These are phyloP conservation scores for Alternaria incomplexa DNA, from an alignment of 2,329 filamentous ascomycete genomes.

Conservation along the genomic window DNA sequence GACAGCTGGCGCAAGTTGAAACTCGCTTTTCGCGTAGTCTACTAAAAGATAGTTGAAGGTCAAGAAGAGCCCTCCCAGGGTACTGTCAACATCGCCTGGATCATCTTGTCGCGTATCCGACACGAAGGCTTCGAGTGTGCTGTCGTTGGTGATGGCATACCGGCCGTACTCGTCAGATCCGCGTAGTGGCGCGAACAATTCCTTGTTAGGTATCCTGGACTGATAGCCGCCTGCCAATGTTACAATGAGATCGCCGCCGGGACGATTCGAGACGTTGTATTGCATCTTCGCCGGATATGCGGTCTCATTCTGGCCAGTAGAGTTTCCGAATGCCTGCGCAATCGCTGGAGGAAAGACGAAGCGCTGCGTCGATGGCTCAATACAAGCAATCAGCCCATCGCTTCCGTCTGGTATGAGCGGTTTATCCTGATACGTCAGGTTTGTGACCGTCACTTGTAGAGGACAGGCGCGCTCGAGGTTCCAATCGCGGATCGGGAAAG, in stretches of 20 bases:
- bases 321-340: not conserved
- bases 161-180: slow-evolving; percentile 16
- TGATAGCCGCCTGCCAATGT: slow-evolving; percentile 10
- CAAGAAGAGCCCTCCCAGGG: slow-evolving; percentile 11
- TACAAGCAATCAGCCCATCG: slow-evolving; percentile 3
- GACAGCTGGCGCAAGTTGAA: slow-evolving; percentile 11
- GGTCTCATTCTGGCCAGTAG: slow-evolving; percentile 2
- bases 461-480: slow-evolving; percentile 8
- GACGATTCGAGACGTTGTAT: slow-evolving; percentile 2
- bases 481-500: slow-evolving; percentile 13
- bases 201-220: slow-evolving; percentile 11
- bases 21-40: slow-evolving; percentile 14
- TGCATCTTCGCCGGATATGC: slow-evolving; percentile 6
- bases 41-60: slow-evolving; percentile 17
- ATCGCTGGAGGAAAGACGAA: slow-evolving; percentile 8
- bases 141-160: slow-evolving; percentile 13
- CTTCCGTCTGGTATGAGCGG: not conserved
- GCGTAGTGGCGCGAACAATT: slow-evolving; percentile 12
- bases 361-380: slow-evolving; percentile 10
- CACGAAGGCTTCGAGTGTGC: slow-evolving; percentile 10
- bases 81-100: slow-evolving; percentile 1
- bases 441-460: slow-evolving; percentile 10
- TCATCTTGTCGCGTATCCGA: slow-evolving; percentile 5
- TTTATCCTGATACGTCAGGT: slow-evolving; percentile 1
- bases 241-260: slow-evolving; percentile 5